Conservation (phyloP, 176 grass and related monocot genomes). For the Eremochloa ophiuroides region DNA sequence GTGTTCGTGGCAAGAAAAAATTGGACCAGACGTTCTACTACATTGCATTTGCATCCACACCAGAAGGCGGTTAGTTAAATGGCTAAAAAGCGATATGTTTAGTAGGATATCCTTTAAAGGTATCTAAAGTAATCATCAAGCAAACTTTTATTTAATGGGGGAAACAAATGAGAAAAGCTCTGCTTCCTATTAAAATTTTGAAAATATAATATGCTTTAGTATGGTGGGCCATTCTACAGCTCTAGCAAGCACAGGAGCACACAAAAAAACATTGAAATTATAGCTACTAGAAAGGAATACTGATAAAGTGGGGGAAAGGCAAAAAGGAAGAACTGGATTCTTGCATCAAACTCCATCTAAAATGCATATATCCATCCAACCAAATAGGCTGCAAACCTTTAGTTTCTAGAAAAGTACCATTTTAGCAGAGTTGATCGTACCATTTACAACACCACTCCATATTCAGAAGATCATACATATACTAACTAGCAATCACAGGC, state of each 20-base stretch:
- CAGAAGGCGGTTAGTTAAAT: slow-evolving; percentile 13
- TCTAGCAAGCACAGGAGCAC: not conserved
- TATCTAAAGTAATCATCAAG: slow-evolving; percentile 25
- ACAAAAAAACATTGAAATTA: slow-evolving; percentile 6
- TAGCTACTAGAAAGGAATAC: slow-evolving; percentile 25
- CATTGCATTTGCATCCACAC: slow-evolving; percentile 12
- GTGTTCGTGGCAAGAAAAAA: not conserved
- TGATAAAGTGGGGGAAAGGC: not conserved
- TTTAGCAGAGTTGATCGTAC: not conserved
- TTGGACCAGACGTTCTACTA: not conserved
- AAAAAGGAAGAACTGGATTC: not conserved
- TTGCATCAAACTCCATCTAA: not conserved
- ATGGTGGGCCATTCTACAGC: slow-evolving; percentile 14
- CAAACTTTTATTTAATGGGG: slow-evolving; percentile 14
- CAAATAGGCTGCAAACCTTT: slow-evolving; percentile 1
- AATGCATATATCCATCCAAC: slow-evolving; percentile 11
- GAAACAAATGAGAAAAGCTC: slow-evolving; percentile 19
- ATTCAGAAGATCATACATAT: slow-evolving; percentile 1
- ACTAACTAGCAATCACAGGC: not conserved
- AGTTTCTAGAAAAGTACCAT: not conserved
- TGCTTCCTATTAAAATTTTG: not conserved
- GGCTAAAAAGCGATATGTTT: not conserved
- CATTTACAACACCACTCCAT: not conserved
- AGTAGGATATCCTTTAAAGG: slow-evolving; percentile 19
- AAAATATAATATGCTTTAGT: slow-evolving; percentile 23